Conservation (phyloP, 805 yeast species). For the Dipodascus albidus region DNA sequence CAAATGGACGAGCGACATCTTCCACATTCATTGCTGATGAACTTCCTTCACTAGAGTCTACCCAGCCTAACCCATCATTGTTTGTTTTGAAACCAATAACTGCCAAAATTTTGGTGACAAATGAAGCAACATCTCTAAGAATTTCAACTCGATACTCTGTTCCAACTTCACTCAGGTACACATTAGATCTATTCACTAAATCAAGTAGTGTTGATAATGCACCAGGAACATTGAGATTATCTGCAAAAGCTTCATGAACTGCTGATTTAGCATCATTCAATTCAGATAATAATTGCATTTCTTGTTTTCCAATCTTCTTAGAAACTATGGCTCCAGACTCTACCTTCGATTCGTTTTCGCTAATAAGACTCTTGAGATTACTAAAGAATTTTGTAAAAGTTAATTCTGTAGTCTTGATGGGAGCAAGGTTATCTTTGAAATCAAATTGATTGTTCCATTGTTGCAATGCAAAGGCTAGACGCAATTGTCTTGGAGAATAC, state of each 20-base stretch:
- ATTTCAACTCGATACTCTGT: conserved; percentile 51
- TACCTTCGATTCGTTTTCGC: conserved; percentile 47
- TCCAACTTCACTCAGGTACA: conserved; percentile 48
- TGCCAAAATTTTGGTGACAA: conserved; percentile 57
- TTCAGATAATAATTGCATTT: conserved; percentile 42
- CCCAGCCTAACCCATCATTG: conserved; percentile 74
- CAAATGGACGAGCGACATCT: conserved; percentile 68
- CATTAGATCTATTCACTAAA: conserved; percentile 58
- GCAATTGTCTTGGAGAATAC: conserved; percentile 69
- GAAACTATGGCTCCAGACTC: conserved; percentile 41
- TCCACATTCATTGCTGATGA: conserved; percentile 36
- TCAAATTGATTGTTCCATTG: conserved; percentile 92
- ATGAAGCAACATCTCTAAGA: conserved; percentile 49
- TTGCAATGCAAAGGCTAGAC: conserved; percentile 82
- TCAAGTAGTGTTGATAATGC: conserved; percentile 58
- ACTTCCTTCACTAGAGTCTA: conserved; percentile 11
- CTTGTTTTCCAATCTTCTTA: conserved; percentile 47
- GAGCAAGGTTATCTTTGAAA: conserved; percentile 72
- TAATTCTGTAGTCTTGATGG: conserved; percentile 67
- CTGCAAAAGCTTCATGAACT: conserved; percentile 75
- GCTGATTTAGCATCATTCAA: conserved; percentile 41
- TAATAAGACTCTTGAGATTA: conserved; percentile 68
- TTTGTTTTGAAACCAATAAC: conserved; percentile 70
- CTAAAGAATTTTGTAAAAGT: conserved; percentile 74
- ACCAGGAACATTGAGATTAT: conserved; percentile 70